These are phyloP conservation scores for Eragrostis curvula DNA, from an alignment of 176 grass and related monocot species.

Conservation along the genomic window DNA sequence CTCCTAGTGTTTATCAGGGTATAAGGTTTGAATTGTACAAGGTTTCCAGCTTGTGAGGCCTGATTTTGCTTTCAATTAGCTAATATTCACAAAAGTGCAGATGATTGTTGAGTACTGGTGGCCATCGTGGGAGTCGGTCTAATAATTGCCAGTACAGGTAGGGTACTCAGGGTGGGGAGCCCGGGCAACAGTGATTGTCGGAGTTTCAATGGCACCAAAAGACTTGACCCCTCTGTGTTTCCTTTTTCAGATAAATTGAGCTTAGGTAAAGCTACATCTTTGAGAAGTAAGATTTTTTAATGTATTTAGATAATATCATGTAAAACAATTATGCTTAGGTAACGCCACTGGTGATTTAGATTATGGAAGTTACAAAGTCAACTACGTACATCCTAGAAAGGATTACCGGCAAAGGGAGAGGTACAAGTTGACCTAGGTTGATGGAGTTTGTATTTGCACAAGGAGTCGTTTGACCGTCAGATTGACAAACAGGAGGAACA, in stretches of 20 bases:
- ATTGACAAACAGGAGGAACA: not conserved
- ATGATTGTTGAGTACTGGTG: not conserved
- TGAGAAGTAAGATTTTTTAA: not conserved
- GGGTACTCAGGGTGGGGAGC: conserved; percentile 12
- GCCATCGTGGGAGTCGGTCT: not conserved
- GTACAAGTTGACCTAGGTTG: conserved; percentile 33
- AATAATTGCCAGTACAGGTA: conserved; percentile 23
- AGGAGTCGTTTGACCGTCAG: conserved; percentile 28
- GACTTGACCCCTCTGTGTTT: not conserved
- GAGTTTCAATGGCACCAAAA: not conserved
- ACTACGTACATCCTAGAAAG: not conserved
- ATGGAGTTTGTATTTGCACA: conserved; percentile 31
- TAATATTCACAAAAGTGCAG: not conserved
- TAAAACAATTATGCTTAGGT: not conserved
- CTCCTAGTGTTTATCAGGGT: no score
- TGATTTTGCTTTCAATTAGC: no score
- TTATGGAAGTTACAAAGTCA: conserved; percentile 5
- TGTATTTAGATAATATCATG: no score
- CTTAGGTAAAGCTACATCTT: not conserved
- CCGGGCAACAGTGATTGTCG: conserved; percentile 19
- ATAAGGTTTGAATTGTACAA: no score
- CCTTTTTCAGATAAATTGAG: not conserved
- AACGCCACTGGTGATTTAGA: not conserved
- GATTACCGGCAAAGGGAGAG: not conserved
- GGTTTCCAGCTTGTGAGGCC: no score